A percentile compares a stretch with the other conserved stretches of the same genome.
These are phyloP conservation scores for Globisporangium cederbergense DNA, from an alignment of 352 stramenopile genomes.

Conservation along the genomic window DNA sequence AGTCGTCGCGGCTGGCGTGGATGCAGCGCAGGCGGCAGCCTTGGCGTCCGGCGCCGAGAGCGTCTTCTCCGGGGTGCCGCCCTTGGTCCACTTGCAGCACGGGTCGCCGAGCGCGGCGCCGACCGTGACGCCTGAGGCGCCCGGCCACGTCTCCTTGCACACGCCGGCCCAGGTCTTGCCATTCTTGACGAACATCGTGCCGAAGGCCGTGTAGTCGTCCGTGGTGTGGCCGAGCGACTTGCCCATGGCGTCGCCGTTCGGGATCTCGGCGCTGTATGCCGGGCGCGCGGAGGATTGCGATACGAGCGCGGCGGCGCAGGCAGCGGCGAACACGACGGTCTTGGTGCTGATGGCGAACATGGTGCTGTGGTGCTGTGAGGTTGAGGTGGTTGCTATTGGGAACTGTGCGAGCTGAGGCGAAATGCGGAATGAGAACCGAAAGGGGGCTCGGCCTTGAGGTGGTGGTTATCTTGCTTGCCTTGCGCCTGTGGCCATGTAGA, in stretches of 20 bases:
- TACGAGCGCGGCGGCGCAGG: constrained; percentile 4
- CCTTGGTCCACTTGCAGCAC: constrained; percentile 48
- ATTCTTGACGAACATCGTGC: constrained; percentile 36
- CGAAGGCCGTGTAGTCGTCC: constrained; percentile 44
- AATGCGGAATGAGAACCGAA: constrained; percentile 15
- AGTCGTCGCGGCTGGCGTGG: constrained; percentile 18
- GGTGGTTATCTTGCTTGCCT: neutral
- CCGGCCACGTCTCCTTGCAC: constrained; percentile 40
- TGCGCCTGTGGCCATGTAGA: constrained; percentile 1
- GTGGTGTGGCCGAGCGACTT: constrained; percentile 34
- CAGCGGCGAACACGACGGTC: constrained; percentile 8
- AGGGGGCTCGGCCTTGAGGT: neutral
- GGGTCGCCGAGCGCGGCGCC: constrained; percentile 48
- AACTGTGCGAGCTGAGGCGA: neutral
- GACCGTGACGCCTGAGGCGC: constrained; percentile 29
- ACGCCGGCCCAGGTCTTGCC: constrained; percentile 33
- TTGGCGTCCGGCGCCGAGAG: constrained; percentile 33
- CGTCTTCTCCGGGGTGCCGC: constrained; percentile 29
- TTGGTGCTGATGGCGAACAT: constrained; percentile 14
- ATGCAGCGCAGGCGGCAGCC: constrained; percentile 29
- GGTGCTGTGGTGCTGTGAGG: neutral
- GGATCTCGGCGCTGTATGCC: constrained; percentile 26
- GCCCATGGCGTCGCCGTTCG: constrained; percentile 42
- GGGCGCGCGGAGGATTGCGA: constrained; percentile 5
- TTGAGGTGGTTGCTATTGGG: neutral